Base-by-base conservation (phyloP, 768 basidiomycete genomes). In the Pleurotus djamor region DNA sequence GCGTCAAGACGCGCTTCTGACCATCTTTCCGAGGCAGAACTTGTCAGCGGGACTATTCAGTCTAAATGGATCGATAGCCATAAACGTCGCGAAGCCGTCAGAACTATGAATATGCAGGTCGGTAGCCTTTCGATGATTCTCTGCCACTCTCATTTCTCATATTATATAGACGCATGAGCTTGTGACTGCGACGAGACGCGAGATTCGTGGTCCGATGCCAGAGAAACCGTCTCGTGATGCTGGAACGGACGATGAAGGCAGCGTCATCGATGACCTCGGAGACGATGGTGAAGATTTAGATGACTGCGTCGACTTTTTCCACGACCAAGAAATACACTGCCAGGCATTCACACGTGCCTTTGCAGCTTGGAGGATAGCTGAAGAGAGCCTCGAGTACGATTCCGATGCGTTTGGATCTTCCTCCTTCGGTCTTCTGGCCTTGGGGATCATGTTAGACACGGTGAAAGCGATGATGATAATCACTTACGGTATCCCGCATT, bases 51-150 rank as follows among this genome's bases (percentile, higher is more conserved):
- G 16, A 79, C 79, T 17, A 80, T 79, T 28, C 74, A 78, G 65
- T 76, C 74, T 9, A 74, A 71, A 54, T 79, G 77, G 71, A 61
- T 68, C 4, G 78, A 79, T 64, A 78, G 75, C 61, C 72, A 72
- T 36, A 75, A 72, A 59, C 62, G 79, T 45, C 64, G 72, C 47
- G 78, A 78, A 48, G 74, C 74, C 1, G 72, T 76, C 4, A 47
- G 65, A 13, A 71, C 78, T 17, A 80, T 79, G 78, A 79, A 79
- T 59, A 34, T 80, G 21, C 77, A 79, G 75, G 78, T 75, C 56
- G 34, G 21, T 28, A 28, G 21, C 21, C 21, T 28, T 28, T 64
- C 49, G 61, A 7, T 10, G 32, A 17, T 16, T n/a, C 34, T 36
- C 16, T 14, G 5, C 7, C 7, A 17, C 12, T 10, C 50, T 51